Evolutionary conservation across 2,329 filamentous ascomycete genomes (phyloP), one percentile per base, ranked within the genome.

Genomic region (Aspergillus hortae): DNA sequence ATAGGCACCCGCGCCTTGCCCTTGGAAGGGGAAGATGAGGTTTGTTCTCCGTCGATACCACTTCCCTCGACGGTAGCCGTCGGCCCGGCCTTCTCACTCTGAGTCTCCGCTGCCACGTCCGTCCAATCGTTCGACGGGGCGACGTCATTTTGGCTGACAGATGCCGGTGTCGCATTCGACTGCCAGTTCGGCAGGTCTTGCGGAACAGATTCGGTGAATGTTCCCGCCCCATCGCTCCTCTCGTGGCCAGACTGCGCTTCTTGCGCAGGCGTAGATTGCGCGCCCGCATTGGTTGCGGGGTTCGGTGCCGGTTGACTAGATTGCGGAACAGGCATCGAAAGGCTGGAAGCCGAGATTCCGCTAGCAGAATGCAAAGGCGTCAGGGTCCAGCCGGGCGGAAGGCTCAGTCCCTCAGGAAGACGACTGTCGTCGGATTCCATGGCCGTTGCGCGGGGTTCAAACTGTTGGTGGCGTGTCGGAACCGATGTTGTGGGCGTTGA

Each of bases 381-480:
- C 6, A 69, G 60, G 36, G 61, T 63, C 67, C 68, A 83, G 10
- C 80, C 80, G 51, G 75, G 72, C 6, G 80, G 80, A 23, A 83
- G 63, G 6, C 64, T 72, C 46, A 83, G 62, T 3, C 80, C 80
- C 47, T 73, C 69, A 9, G 80, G 80, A 33, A 83, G 63, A 48
- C 72, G 67, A 45, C 72, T 63, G 55, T 80, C 74, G 9, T 76
- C 78, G 35, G 71, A 65, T 21, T 56, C 57, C 45, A 80, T 61
- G 9, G 64, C 59, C 48, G 62, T 54, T 48, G 68, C 58, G 38
- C 62, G 57, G 12, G 67, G 59, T 33, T 63, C 59, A 15, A 66
- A 62, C 49, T 67, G 66, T 45, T 68, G 69, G 15, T 59, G 67
- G 19, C 60, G 64, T 11, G 54, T 57, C 30, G 61, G 60, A 1